A percentile compares a stretch with the other conserved stretches of the same genome.
phyloP scores from a whole-genome alignment of 1,284 basidiomycete genomes.

The Agroathelia rolfsii region DNA sequence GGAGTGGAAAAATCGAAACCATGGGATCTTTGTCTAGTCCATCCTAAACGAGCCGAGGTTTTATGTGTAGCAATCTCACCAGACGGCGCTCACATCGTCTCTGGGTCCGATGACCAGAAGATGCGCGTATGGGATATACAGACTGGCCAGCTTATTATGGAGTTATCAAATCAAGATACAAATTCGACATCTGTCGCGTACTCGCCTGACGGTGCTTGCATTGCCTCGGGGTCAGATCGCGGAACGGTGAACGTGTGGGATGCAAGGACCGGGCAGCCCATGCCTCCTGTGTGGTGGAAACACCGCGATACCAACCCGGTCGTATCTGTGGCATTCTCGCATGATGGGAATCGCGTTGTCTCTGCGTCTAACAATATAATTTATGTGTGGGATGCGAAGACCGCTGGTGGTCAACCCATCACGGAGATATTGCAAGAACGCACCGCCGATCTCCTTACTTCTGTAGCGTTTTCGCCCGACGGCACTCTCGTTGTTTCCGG shows the following conservation, averaged over 20 bases:
- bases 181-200: constrained; percentile 24
- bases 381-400: constrained; percentile 19
- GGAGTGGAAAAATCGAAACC: no score
- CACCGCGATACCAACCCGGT: constrained; percentile 17
- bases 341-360: constrained; percentile 19
- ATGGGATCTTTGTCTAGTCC: neutral
- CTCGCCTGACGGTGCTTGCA: constrained; percentile 21
- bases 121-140: constrained; percentile 91
- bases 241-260: constrained; percentile 22
- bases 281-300: constrained; percentile 12
- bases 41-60: no score
- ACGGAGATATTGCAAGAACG: no score
- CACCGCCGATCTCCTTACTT: constrained; percentile 14
- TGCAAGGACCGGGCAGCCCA: constrained; percentile 15
- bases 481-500: constrained; percentile 12
- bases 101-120: constrained; percentile 86
- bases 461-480: constrained; percentile 17
- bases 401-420: no score
- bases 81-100: no score
- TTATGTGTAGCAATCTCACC: no score
- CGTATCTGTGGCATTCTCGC: constrained; percentile 20
- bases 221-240: constrained; percentile 27
- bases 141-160: constrained; percentile 72
- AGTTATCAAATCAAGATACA: no score
- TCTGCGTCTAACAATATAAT: constrained; percentile 26